Percentiles rank a stretch among this genome's conserved stretches.
These are phyloP conservation scores for Lolium multiflorum DNA, from an alignment of 176 grass and related monocot genomes.

Conservation along the genomic window DNA sequence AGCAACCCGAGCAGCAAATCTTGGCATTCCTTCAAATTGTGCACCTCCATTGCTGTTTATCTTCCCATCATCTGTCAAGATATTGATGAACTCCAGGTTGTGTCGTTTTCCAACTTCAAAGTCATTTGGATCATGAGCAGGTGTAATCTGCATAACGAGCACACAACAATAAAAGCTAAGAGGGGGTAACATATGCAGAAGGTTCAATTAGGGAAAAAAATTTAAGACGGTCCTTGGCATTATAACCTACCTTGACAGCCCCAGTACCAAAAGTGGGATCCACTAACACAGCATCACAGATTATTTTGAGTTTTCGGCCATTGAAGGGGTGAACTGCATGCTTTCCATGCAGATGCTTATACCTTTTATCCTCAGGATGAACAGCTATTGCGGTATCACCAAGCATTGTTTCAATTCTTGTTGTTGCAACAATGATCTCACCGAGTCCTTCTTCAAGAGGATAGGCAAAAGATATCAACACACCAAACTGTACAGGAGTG, in stretches of 20 bases:
- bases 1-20: conserved; percentile 66
- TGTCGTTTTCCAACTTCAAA: conserved; percentile 94
- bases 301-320: conserved; percentile 71
- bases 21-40: conserved; percentile 85
- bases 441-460: conserved; percentile 77
- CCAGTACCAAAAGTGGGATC: conserved; percentile 87
- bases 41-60: conserved; percentile 79
- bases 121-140: conserved; percentile 91
- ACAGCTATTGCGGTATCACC: conserved; percentile 89
- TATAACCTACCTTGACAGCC: conserved; percentile 83
- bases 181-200: neutral
- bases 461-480: conserved; percentile 91
- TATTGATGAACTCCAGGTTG: conserved; percentile 87
- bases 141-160: conserved; percentile 72
- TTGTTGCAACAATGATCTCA: conserved; percentile 87
- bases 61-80: conserved; percentile 87
- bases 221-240: neutral
- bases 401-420: conserved; percentile 93
- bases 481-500: conserved; percentile 74
- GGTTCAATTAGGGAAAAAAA: conserved; percentile 27
- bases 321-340: conserved; percentile 85
- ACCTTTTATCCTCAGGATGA: conserved; percentile 80
- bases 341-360: conserved; percentile 82
- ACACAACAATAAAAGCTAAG: conserved; percentile 23
- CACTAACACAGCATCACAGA: conserved; percentile 82